Base-by-base conservation (phyloP, 306 rosid species). In the Vigna nakashimae region DNA sequence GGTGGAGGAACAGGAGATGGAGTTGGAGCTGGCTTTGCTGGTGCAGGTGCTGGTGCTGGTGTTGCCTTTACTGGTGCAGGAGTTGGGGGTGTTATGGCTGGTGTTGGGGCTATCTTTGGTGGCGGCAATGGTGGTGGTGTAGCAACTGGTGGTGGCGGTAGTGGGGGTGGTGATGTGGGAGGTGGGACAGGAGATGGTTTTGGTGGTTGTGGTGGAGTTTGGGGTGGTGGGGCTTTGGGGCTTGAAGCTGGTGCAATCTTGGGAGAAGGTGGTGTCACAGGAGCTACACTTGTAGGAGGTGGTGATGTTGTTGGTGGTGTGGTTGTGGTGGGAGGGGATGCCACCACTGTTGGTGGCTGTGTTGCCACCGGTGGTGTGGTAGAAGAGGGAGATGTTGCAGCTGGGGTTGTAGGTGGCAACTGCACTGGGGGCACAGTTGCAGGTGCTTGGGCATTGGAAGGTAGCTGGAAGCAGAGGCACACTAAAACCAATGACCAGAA, bases 31-130 rank as follows among this genome's bases (percentile, higher is more conserved):
- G 32, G 71, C 65, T 83, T 86, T n/a, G 80, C 34, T 13, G 93
- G 94, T 18, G 90, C 77, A 16, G 94, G 94, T n/a, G 90, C 87
- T 2, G 89, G 88, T 60, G 90, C 87, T 2, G 89, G 88, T 65
- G 90, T 32, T 36, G 82, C 75, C 81, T 74, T 82, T 16, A 55
- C 80, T 15, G 97, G 97, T 48, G 92, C 90, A 24, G 87, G 87
- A 8, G 88, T 87, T 6, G 90, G 90, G 57, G 97, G 89, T 69
- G 89, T 70, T 74, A 82, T 75, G 9, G 24, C 86, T 12, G 98
- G 96, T 45, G 95, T 30, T 45, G 98, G 98, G 13, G 97, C 78
- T 58, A 83, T 81, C 67, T 50, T 76, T 3, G 97, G 93, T 71
- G 97, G 77, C 18, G 89, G 83, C 42, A 65, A 26, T 11, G 92